A percentile compares a stretch with the other conserved stretches of the same genome.
Evolutionary conservation across 345 rosid genomes (phyloP).

Genomic region (Eutrema japonicum): DNA sequence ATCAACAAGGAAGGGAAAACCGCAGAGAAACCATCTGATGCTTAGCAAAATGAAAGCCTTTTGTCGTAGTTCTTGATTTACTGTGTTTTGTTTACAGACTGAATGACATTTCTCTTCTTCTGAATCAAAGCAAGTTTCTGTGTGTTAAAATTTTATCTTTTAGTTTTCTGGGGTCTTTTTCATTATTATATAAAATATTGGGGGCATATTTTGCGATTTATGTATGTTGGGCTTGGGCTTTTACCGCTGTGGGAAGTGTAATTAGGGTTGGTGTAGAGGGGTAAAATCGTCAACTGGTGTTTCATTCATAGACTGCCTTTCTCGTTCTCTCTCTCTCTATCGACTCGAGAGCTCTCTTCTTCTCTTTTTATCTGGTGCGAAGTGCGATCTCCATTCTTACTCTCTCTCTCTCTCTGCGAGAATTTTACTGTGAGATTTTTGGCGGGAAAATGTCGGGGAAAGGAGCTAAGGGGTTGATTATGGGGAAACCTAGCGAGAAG

Average conservation of each 20-base stretch:
- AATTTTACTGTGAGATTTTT: conserved; percentile 8
- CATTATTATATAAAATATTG: neutral
- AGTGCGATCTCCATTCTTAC: conserved; percentile 18
- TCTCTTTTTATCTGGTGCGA: conserved; percentile 14
- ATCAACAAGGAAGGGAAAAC: conserved; percentile 52
- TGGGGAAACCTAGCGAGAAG: conserved; percentile 71
- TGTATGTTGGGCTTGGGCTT: conserved; percentile 23
- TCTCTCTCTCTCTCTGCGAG: neutral
- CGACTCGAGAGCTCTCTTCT: conserved; percentile 33
- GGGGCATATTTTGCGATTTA: neutral
- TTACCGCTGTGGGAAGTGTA: conserved; percentile 2
- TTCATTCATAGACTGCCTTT: neutral
- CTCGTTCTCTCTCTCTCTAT: conserved; percentile 20
- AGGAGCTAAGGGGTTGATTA: conserved; percentile 78
- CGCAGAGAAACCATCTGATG: conserved; percentile 40
- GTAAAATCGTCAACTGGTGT: conserved; percentile 22
- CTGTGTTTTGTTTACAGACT: conserved; percentile 31
- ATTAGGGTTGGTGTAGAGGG: conserved; percentile 14
- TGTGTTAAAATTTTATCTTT: neutral
- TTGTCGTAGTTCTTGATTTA: neutral
- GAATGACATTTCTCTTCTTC: neutral
- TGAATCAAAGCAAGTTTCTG: neutral
- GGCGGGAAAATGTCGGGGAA: conserved; percentile 75
- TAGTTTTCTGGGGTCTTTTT: neutral
- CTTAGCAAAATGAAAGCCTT: neutral